Evolutionary conservation across 106 monocot species (phyloP).

Genomic region (Allium cepa): DNA sequence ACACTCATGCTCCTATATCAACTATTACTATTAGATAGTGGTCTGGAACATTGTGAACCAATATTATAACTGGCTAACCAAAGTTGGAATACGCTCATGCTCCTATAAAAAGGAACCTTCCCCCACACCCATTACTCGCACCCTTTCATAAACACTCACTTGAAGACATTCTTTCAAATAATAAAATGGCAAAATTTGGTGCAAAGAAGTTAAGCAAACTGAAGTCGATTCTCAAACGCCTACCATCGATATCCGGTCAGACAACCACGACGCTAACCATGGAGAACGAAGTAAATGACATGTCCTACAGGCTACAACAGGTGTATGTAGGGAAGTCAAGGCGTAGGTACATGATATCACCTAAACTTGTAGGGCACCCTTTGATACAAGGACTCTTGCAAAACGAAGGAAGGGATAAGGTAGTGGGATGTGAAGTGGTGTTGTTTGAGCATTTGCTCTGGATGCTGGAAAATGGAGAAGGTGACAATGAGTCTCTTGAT

Average conservation of each 20-base stretch:
- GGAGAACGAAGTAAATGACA: too few species aligned
- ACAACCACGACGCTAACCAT: too few species aligned
- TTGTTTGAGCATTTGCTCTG: conserved; percentile 69
- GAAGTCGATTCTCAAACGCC: conserved; percentile 4
- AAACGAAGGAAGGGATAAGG: background rate
- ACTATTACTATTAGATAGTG: too few species aligned
- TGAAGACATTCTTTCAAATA: background rate
- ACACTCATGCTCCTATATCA: too few species aligned
- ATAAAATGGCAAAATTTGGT: background rate
- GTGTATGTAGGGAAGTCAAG: conserved; percentile 61
- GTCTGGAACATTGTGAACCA: too few species aligned
- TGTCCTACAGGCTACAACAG: conserved; percentile 19
- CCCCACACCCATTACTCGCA: too few species aligned
- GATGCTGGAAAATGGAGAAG: conserved; percentile 66
- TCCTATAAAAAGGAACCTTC: background rate
- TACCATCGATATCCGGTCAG: background rate
- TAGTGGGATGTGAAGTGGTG: conserved; percentile 49
- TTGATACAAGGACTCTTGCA: conserved; percentile 32
- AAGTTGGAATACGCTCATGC: background rate
- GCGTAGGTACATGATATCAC: conserved; percentile 43
- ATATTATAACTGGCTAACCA: too few species aligned
- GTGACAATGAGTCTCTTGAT: conserved; percentile 33
- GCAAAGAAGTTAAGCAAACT: background rate
- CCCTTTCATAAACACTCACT: background rate
- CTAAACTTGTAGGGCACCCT: conserved; percentile 28